Evolutionary conservation across 345 rosid species (phyloP), one percentile per base, ranked within the genome.

Genomic region (Sapria himalayana): DNA sequence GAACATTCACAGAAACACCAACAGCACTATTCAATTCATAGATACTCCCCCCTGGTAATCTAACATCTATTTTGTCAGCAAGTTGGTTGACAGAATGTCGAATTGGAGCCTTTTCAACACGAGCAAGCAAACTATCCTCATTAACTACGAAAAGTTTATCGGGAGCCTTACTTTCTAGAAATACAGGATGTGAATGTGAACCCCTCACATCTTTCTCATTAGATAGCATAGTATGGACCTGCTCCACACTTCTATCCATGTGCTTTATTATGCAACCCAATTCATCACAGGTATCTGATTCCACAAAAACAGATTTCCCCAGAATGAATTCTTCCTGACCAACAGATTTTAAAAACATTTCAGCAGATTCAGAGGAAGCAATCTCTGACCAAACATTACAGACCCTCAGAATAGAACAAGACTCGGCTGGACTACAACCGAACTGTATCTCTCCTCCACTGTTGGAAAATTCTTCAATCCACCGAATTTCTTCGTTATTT

Each of bases 361-460:
- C 93, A 67, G 77, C 84, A 56, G 93, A 81, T 48, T 81, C 89
- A 15, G 72, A 69, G 41, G 93, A 81, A 50, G 93, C 60, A 22
- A 81, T 89, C 78, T 81, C 93, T 46, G 92, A 91, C 99, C 99
- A 84, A 56, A 91, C 99, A 91, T 91, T 75, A 63, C 53, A 77
- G 54, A 59, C 69, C 71, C 95, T 64, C 3, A 73, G 51, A 65
- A 91, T 70, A 15, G 84, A 62, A 55, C 96, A 91, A 34, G 96
- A 60, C 56, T 70, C 89, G 4, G 76, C 73, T 4, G 89, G 85
- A 77, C 57, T 65, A 20, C 93, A 69, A 53, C 70, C 73, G 61
- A 91, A 91, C 45, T 63, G 82, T 52, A 77, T 68, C 39, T 65
- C 81, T 55, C 76, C 66, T 50, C 60, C 64, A 33, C 60, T 69